phyloP scores from a whole-genome alignment of 805 yeast genomes.

The Saccharomyces paradoxus region DNA sequence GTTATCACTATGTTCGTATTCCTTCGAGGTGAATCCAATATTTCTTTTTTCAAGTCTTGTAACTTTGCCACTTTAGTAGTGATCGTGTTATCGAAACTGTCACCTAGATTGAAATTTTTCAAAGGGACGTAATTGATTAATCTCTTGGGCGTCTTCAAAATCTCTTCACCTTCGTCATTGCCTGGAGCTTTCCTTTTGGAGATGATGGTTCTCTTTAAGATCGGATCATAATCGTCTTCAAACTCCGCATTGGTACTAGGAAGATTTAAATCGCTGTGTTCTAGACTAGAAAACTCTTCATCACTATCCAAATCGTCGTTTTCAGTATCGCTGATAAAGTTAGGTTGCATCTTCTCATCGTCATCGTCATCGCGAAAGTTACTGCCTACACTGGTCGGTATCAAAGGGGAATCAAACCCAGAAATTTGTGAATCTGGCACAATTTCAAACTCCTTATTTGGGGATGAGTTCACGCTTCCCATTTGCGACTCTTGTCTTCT shows the following conservation, averaged over 20 bases:
- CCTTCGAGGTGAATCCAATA: conserved; percentile 1
- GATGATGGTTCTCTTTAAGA: background rate
- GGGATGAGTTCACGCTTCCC: background rate
- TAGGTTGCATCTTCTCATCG: background rate
- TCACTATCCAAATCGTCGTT: background rate
- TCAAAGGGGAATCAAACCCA: background rate
- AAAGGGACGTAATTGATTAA: conserved; percentile 2
- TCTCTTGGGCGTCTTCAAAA: background rate
- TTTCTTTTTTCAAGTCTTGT: conserved; percentile 1
- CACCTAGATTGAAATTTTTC: conserved; percentile 17
- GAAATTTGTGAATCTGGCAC: background rate
- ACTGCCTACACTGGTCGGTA: background rate
- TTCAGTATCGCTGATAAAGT: background rate
- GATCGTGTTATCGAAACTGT: conserved; percentile 14
- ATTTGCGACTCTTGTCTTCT: background rate
- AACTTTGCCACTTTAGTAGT: conserved; percentile 3
- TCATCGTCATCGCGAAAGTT: background rate
- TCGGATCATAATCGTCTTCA: background rate
- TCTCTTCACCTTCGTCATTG: background rate
- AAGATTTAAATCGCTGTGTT: background rate
- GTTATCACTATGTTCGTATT: background rate
- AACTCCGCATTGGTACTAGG: background rate
- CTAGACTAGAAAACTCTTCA: background rate
- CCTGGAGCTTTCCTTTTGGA: background rate
- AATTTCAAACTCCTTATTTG: background rate